Evolutionary conservation across 192 early-diverging fungal species (phyloP), one percentile per base, ranked within the genome.

Genomic region (Backusella circina): DNA sequence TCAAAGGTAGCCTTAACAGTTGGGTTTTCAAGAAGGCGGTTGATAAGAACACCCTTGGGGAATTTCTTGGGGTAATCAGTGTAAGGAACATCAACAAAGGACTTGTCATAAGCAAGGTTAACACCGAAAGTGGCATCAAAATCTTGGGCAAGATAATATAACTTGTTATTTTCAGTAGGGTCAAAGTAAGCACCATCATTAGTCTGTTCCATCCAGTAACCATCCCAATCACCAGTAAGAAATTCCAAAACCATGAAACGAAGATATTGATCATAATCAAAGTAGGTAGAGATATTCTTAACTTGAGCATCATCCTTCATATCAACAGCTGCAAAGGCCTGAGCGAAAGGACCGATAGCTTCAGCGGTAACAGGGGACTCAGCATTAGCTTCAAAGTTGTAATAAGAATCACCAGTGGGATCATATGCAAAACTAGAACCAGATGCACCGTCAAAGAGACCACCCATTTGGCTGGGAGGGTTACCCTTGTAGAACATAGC

Each of bases 101-200:
- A 65, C 12, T 71, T 28, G 23, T 6, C 23, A 12, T 69, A 71
- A 16, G 71, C 68, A 35, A 86, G 30, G 69, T 84, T 86, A 51
- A 86, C 79, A 75, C 85, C 85, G 68, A 86, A 86, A 32, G 85
- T 86, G 41, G 79, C 85, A 47, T 86, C 85, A 51, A 81, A 86
- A 51, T 86, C 85, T 71, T 86, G 85, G 3, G 71, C 83, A 8
- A 86, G 65, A 67, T 79, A 86, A 64, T 77, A 84, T 77, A 81
- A 82, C 38, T 77, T 79, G 51, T 81, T 72, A 13, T 73, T 77
- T 51, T 79, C 77, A 15, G 71, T 74, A 30, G 75, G 69, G 32
- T 86, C 85, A 18, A 78, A 81, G 71, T 84, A 86, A 18, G 83
- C 80, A 72, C 83, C 85, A 66, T 77, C 75, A 67, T 86, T 86